A percentile compares a stretch with the other conserved stretches of the same genome.
Evolutionary conservation across 73 alveolate species (phyloP).

Genomic region (Tetrahymena thermophila): DNA sequence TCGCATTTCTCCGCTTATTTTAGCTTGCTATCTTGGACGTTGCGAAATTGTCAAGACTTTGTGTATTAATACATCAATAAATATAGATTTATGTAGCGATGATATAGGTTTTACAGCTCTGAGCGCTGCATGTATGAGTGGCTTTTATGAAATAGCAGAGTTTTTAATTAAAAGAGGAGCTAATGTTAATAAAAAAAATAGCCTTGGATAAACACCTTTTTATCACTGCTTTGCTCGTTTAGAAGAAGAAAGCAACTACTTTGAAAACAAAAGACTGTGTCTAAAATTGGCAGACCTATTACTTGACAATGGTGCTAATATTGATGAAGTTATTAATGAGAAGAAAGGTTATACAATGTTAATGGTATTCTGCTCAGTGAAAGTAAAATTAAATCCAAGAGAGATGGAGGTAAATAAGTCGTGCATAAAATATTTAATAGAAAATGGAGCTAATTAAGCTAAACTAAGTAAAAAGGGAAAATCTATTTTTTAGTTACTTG

Average conservation of each 20-base stretch:
- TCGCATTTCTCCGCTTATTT: conserved; percentile 14
- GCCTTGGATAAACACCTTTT: conserved; percentile 28
- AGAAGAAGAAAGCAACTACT: conserved; percentile 37
- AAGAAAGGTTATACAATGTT: conserved; percentile 40
- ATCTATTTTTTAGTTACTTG: not conserved
- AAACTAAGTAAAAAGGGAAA: conserved; percentile 11
- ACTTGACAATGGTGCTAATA: conserved; percentile 39
- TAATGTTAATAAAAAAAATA: conserved; percentile 6
- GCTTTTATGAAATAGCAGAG: conserved; percentile 42
- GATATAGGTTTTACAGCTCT: conserved; percentile 23
- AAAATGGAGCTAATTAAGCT: conserved; percentile 28
- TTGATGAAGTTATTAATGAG: conserved; percentile 33
- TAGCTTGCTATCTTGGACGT: conserved; percentile 27
- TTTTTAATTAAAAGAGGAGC: conserved; percentile 27
- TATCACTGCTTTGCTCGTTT: conserved; percentile 32
- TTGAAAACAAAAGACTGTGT: conserved; percentile 33
- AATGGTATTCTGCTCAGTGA: conserved; percentile 35
- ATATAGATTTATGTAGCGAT: conserved; percentile 17
- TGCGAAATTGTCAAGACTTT: conserved; percentile 22
- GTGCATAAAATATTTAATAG: conserved; percentile 12
- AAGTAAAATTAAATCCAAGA: conserved; percentile 39
- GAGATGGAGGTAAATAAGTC: conserved; percentile 35
- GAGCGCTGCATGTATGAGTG: conserved; percentile 33
- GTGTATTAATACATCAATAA: conserved; percentile 6
- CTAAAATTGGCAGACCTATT: conserved; percentile 34